Evolutionary conservation across 192 early-diverging fungal species (phyloP), one percentile per base, ranked within the genome.

Genomic region (Chytriomyces sp.): DNA sequence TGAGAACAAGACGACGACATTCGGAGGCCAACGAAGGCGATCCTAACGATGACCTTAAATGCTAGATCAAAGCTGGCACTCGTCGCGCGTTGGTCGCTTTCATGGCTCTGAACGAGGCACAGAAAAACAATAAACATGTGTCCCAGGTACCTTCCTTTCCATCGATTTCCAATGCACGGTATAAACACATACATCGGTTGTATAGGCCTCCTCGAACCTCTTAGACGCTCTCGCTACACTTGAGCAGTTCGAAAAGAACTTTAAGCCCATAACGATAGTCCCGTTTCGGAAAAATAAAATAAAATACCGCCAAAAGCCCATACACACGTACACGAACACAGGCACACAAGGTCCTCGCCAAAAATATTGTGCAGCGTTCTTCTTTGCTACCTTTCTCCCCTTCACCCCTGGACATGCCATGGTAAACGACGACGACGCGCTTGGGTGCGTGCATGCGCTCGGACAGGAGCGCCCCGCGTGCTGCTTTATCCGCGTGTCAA

Each of bases 201-300:
- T 39, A n/a, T 28, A 69, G 67, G 31, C 55, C 34, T 22, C 53
- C 2, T 6, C 17, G 49, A 12, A 7, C 19, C 84, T 97, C 33
- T 33, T 94, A n/a, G 73, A 78, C 2, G 54, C 91, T 0, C 78
- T 98, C n/a, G 90, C 93, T 64, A 77, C 77, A 0, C 69, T 95
- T 10, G 81, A 85, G 34, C 64, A 84, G 12, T 84, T 83, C 69
- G 82, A 83, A 40, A 76, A 84, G 37, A 86, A 90, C 22, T 91
- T 93, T 8, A 83, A 85, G 41, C 93, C 96, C 10, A 81, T 89
- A 6, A 85, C 92, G 59, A 91, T 90, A 38, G 81, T 87, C 91
- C 64, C 85, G 96, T 3, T 99, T 98, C 72, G 96, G 96, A 37
- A 99, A 99, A 86, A 30, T 98, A 94, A 80, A 94, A 93, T 78